A percentile compares a stretch with the other conserved stretches of the same genome.
phyloP scores from a whole-genome alignment of 352 stramenopile genomes.

The Phytophthora uliginosa region DNA sequence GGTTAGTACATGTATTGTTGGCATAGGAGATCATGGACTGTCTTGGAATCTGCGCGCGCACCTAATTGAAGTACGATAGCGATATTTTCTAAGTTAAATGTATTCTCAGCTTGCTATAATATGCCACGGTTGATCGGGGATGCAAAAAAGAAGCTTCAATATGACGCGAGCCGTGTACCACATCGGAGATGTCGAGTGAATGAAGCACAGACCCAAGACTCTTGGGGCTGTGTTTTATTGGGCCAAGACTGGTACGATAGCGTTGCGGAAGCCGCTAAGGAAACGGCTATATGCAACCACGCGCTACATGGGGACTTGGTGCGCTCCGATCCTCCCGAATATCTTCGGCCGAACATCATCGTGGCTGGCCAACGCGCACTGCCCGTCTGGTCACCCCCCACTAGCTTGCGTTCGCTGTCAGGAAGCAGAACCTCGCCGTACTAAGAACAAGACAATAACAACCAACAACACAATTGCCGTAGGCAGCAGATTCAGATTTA shows the following conservation, averaged over 20 bases:
- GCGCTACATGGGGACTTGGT: slow-evolving; percentile 68
- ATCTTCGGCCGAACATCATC: slow-evolving; percentile 27
- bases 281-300: slow-evolving; percentile 21
- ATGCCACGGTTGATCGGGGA: too few species aligned
- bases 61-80: too few species aligned
- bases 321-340: slow-evolving; percentile 53
- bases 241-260: slow-evolving; percentile 45
- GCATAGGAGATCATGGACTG: too few species aligned
- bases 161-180: too few species aligned
- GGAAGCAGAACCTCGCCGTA: slow-evolving; percentile 52
- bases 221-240: too few species aligned
- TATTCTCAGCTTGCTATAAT: too few species aligned
- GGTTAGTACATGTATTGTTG: too few species aligned
- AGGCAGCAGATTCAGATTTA: slow-evolving; percentile 1
- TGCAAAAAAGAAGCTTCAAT: too few species aligned
- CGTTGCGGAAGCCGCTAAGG: slow-evolving; percentile 28
- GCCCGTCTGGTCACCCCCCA: slow-evolving; percentile 84
- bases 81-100: too few species aligned
- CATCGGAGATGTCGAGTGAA: slow-evolving; percentile 51
- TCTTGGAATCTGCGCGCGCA: too few species aligned
- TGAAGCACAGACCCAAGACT: slow-evolving; percentile 54
- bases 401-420: slow-evolving; percentile 71
- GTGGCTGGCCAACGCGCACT: slow-evolving; percentile 77
- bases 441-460: slow-evolving; percentile 58
- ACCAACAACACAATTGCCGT: not conserved